Evolutionary conservation across 805 yeast species (phyloP).

Genomic region (Metschnikowia proteae): DNA sequence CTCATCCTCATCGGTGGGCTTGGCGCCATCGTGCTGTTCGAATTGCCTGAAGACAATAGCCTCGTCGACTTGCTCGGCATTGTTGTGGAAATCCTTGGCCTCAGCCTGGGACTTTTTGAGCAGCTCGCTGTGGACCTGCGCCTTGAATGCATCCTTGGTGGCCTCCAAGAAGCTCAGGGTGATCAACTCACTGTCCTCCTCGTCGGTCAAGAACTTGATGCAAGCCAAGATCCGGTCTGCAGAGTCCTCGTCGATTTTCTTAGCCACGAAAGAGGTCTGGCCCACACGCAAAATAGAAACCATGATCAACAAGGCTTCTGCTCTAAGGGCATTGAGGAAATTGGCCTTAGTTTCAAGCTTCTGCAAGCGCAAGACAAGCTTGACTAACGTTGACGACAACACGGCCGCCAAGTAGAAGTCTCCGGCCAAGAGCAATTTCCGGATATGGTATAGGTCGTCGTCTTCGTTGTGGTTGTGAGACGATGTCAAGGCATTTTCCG

Average conservation of each 20-base stretch:
- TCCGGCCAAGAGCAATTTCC: conserved; percentile 78
- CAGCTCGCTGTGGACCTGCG: conserved; percentile 61
- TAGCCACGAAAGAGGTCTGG: conserved; percentile 62
- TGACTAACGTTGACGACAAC: conserved; percentile 81
- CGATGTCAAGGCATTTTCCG: conserved; percentile 76
- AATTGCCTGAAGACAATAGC: conserved; percentile 77
- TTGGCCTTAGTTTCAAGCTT: conserved; percentile 52
- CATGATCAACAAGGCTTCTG: conserved; percentile 90
- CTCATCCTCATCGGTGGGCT: conserved; percentile 32
- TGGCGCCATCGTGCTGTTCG: conserved; percentile 35
- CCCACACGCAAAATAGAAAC: conserved; percentile 90
- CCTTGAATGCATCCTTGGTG: conserved; percentile 78
- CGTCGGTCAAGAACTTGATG: conserved; percentile 72
- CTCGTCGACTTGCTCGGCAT: conserved; percentile 76
- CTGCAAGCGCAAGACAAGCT: conserved; percentile 74
- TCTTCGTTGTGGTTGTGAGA: conserved; percentile 28
- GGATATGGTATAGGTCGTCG: conserved; percentile 66
- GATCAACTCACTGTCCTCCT: conserved; percentile 47
- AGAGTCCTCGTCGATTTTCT: conserved; percentile 91
- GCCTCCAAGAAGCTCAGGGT: conserved; percentile 79
- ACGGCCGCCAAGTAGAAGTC: conserved; percentile 90
- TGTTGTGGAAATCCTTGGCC: conserved; percentile 54
- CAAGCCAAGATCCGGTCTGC: conserved; percentile 92
- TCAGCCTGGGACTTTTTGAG: conserved; percentile 52
- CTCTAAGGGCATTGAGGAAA: conserved; percentile 76